Evolutionary conservation across 768 basidiomycete species (phyloP).

Genomic region (Naganishia kalamii): DNA sequence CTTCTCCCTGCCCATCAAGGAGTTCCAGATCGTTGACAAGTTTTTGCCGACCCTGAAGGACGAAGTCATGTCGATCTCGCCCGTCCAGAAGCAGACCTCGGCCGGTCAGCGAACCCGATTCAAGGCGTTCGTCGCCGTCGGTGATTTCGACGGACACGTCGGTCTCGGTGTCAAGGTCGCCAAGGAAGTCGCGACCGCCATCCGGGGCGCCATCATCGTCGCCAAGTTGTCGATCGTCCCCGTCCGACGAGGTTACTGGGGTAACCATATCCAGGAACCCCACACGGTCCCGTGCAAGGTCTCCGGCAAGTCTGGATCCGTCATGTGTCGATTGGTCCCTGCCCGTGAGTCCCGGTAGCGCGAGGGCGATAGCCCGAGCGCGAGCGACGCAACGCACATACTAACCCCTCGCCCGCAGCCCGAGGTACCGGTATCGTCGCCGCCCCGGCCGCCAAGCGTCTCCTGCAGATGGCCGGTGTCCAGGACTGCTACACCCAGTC

Average conservation of each 20-base stretch:
- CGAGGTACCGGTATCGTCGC: slow-evolving; percentile 99
- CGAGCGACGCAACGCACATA: not conserved
- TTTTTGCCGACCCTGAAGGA: slow-evolving; percentile 98
- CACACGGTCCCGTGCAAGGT: slow-evolving; percentile 99
- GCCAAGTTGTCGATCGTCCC: slow-evolving; percentile 97
- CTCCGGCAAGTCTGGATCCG: slow-evolving; percentile 95
- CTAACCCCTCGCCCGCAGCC: slow-evolving; percentile 42
- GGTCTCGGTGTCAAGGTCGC: slow-evolving; percentile 99
- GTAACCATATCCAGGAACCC: slow-evolving; percentile 95
- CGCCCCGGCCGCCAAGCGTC: slow-evolving; percentile 91
- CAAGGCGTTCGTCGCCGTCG: slow-evolving; percentile 99
- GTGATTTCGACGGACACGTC: slow-evolving; percentile 97
- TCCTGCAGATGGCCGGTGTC: slow-evolving; percentile 95
- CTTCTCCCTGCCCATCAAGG: slow-evolving; percentile 99
- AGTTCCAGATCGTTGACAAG: slow-evolving; percentile 98
- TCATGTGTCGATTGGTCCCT: slow-evolving; percentile 98
- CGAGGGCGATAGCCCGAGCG: not conserved
- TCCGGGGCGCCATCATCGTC: slow-evolving; percentile 97
- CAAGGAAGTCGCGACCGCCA: slow-evolving; percentile 99
- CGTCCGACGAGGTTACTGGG: slow-evolving; percentile 99
- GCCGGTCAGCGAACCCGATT: slow-evolving; percentile 99
- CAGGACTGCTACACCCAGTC: slow-evolving; percentile 97
- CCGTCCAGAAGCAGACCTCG: slow-evolving; percentile 99
- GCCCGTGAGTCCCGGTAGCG: slow-evolving; percentile 52
- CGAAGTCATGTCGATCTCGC: slow-evolving; percentile 97